Base-by-base conservation (phyloP, 768 basidiomycete species). In the Clavaria fumosa region DNA sequence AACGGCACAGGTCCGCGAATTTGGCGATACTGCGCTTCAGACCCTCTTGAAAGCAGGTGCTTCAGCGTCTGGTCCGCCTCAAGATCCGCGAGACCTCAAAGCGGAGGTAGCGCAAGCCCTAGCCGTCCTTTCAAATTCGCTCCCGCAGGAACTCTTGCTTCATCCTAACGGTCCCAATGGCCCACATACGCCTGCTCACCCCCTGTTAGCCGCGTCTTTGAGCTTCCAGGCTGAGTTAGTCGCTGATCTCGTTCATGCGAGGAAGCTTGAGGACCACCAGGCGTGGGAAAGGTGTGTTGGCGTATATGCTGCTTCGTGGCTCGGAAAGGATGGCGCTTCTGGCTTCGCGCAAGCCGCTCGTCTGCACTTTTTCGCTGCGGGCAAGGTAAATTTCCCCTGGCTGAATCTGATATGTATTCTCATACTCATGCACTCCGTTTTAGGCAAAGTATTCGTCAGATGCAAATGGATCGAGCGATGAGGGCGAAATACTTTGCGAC, bases 401-500 rank as follows among this genome's bases (percentile, higher is more conserved):
- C 21, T 24, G 35, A 26, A 14, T 39, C n/a, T 14, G 4, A 20
- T 33, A 38, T 26, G 18, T 38, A 24, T n/a, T 6, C 37, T 21
- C 28, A 35, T 27, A 39, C 31, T 30, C 31, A 37, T 36, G 7
- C 35, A 31, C 10, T 17, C 45, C 33, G 20, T 26, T n/a, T 27
- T 38, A 81, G 76, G 72, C 71, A 10, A 84, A 80, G 51, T 57
- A 70, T 49, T 64, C 70, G 12, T 54, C 56, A 33, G 53, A 53
- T 20, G 39, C 54, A 14, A 52, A 56, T 45, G 65, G 58, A 21
- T 57, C 62, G 26, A 62, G 69, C 22, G 76, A 75, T 40, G 86
- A 85, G 57, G 89, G 79, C 42, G 85, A 90, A 53, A 58, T 91
- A 31, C 64, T 95, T 32, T 90, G 89, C 52, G 78, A 97, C 54